Conservation (phyloP, 345 rosid genomes). For the Eucalyptus regnans region DNA sequence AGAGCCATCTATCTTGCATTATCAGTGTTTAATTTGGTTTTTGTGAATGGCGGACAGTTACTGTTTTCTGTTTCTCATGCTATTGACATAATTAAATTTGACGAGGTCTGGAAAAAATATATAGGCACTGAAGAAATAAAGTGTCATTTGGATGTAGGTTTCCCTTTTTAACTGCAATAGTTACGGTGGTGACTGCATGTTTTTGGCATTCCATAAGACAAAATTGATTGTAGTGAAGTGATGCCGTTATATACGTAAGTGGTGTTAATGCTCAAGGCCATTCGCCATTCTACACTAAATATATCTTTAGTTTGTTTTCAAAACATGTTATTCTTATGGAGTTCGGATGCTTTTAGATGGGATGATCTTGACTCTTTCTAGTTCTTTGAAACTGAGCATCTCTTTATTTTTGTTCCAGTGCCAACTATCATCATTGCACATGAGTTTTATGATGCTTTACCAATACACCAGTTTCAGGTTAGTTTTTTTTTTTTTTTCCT, state of each 20-base stretch:
- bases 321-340: background rate
- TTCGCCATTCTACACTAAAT: background rate
- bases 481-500: background rate
- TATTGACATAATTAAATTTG: background rate
- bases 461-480: constrained; percentile 96
- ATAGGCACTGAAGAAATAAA: background rate
- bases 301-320: background rate
- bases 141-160: background rate
- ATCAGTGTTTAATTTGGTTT: background rate
- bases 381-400: background rate
- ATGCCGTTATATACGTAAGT: background rate
- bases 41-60: background rate
- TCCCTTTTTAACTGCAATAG: background rate
- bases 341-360: background rate
- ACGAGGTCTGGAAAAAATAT: background rate
- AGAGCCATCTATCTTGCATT: background rate
- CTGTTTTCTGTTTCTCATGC: background rate
- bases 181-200: background rate
- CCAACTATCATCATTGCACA: constrained; percentile 84
- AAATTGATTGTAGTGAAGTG: background rate
- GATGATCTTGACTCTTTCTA: background rate
- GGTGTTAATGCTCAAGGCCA: background rate
- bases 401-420: constrained; percentile 27
- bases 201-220: background rate
- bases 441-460: constrained; percentile 94